Percentiles rank a stretch among this genome's conserved stretches.
phyloP scores from a whole-genome alignment of 208 protist species.

The Blechomonas ayalai region DNA sequence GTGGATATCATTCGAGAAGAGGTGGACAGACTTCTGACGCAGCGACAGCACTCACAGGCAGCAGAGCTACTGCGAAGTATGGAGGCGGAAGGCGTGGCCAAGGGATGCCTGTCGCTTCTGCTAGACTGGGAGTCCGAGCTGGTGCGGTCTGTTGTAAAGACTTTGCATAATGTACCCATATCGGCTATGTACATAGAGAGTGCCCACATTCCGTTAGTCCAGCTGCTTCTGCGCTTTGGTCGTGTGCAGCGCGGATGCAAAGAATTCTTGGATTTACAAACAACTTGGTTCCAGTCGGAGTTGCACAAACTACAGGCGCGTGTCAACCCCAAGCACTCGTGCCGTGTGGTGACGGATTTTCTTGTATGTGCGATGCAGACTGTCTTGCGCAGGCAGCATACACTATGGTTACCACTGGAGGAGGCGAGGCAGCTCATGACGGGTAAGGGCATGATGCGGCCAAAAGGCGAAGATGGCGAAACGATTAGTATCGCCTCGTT shows the following conservation, averaged over 20 bases:
- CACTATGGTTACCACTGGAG: slow-evolving; percentile 33
- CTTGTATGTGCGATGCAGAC: slow-evolving; percentile 53
- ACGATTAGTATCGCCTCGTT: too few relatives aligned
- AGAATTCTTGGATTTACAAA: slow-evolving; percentile 58
- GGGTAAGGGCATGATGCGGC: too few relatives aligned
- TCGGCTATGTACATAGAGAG: slow-evolving; percentile 67
- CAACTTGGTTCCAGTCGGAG: slow-evolving; percentile 55
- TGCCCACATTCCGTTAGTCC: slow-evolving; percentile 68
- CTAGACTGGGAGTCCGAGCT: slow-evolving; percentile 61
- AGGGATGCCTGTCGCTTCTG: slow-evolving; percentile 57
- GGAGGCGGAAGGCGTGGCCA: slow-evolving; percentile 30
- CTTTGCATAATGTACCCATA: slow-evolving; percentile 44
- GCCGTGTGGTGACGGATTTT: slow-evolving; percentile 66
- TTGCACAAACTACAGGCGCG: slow-evolving; percentile 62
- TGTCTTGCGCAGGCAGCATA: slow-evolving; percentile 55
- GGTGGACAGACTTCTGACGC: slow-evolving; percentile 49
- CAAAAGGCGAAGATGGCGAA: too few relatives aligned
- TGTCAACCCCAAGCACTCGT: slow-evolving; percentile 46
- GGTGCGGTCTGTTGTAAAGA: slow-evolving; percentile 30
- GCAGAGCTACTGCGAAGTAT: slow-evolving; percentile 60
- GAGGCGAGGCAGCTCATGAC: too few relatives aligned
- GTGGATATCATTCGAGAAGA: slow-evolving; percentile 64
- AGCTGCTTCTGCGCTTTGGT: slow-evolving; percentile 76
- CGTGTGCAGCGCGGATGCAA: slow-evolving; percentile 32
- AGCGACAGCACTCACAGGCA: slow-evolving; percentile 55